These are phyloP conservation scores for Clitoria ternatea DNA, from an alignment of 306 rosid species.

Conservation along the genomic window DNA sequence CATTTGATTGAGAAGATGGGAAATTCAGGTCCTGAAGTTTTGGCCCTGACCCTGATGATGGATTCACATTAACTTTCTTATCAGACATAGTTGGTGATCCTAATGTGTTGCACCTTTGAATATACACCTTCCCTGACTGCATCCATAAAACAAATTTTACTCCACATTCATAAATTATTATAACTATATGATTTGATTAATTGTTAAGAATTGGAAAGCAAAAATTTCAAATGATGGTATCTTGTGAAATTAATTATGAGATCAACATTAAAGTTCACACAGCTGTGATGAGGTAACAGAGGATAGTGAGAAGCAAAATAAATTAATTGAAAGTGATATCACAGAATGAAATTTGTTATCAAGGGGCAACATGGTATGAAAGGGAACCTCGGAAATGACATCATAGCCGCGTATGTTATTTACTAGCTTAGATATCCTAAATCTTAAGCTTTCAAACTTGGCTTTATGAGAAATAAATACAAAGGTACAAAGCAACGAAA, in stretches of 20 bases:
- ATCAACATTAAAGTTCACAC: neutral
- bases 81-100: conserved; percentile 31
- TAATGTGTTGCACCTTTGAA: conserved; percentile 55
- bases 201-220: neutral
- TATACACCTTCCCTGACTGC: conserved; percentile 93
- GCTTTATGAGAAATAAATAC: conserved; percentile 28
- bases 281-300: neutral
- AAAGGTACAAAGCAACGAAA: conserved; percentile 17
- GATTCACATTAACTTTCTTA: conserved; percentile 33
- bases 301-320: neutral
- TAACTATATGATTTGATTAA: neutral
- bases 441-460: neutral
- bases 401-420: neutral
- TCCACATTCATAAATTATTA: too few species aligned
- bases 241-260: neutral
- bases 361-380: neutral
- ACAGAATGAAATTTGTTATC: neutral
- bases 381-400: neutral
- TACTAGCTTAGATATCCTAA: conserved; percentile 6
- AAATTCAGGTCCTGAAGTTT: conserved; percentile 68
- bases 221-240: too few species aligned
- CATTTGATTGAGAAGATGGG: conserved; percentile 59
- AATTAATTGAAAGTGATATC: conserved; percentile 7
- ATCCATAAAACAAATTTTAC: neutral
- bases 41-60: conserved; percentile 43